Evolutionary conservation across 2,329 filamentous ascomycete species (phyloP).

Genomic region (Sporothrix mexicana): DNA sequence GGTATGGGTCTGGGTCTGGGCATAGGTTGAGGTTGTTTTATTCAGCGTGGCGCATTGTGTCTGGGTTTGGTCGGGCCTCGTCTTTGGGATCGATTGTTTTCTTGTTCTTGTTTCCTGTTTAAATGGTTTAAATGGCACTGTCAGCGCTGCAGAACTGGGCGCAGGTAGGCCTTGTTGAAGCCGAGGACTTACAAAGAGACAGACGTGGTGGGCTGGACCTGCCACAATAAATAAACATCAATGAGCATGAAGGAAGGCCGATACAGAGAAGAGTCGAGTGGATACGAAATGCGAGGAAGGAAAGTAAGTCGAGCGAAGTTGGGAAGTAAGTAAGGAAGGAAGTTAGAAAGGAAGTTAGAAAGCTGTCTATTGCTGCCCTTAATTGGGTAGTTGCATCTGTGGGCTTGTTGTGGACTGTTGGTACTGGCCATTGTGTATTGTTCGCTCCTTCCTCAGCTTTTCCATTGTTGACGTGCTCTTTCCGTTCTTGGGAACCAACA

Average conservation of each 20-base stretch:
- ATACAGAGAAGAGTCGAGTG: background rate
- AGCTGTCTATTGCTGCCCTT: background rate
- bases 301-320: no score
- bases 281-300: no score
- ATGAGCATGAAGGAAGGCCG: background rate
- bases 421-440: background rate
- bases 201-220: conserved; percentile 19
- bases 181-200: background rate
- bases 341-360: background rate
- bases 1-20: background rate
- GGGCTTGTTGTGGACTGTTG: background rate
- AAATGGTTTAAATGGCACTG: background rate
- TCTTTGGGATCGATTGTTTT: background rate
- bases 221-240: background rate
- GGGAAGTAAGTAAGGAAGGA: no score
- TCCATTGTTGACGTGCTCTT: background rate
- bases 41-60: conserved; percentile 14
- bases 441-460: background rate
- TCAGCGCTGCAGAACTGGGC: background rate
- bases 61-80: background rate
- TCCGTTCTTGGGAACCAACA: background rate
- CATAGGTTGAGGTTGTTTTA: background rate
- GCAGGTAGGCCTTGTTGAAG: background rate
- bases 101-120: background rate
- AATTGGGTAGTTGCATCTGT: background rate